Conservation (phyloP, 78 protist species). For the Emiliania huxleyi region DNA sequence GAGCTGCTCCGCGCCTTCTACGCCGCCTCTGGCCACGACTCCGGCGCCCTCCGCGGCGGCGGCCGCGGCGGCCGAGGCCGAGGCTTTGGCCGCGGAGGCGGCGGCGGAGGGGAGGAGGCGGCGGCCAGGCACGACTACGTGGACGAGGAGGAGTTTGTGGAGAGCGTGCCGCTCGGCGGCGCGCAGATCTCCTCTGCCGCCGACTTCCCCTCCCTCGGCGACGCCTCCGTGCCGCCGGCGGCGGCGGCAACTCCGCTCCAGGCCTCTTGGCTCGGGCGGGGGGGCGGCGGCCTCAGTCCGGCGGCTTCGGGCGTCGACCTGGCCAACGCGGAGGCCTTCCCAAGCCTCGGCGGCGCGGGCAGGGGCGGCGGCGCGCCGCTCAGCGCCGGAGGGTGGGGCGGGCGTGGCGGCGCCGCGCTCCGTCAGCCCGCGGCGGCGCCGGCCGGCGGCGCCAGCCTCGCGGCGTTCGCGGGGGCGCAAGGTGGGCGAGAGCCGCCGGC, state of each 20-base stretch:
- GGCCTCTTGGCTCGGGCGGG: not conserved
- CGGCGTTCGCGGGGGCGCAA: too few relatives aligned
- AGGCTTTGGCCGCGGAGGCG: not conserved
- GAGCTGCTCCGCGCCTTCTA: not conserved
- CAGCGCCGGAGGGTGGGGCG: too few relatives aligned
- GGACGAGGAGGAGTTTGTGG: not conserved
- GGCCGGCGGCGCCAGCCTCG: too few relatives aligned
- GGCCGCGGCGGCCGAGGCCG: not conserved
- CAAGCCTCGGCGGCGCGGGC: not conserved
- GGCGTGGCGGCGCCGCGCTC: too few relatives aligned
- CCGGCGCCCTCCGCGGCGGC: too few relatives aligned
- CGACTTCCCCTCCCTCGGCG: constrained; percentile 14
- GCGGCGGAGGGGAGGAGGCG: not conserved
- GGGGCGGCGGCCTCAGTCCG: not conserved
- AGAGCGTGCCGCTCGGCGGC: not conserved
- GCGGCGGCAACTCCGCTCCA: not conserved
- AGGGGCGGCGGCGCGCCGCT: too few relatives aligned
- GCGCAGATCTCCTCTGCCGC: not conserved
- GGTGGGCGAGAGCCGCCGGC: not conserved
- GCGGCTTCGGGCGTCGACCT: not conserved
- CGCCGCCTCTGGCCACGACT: too few relatives aligned
- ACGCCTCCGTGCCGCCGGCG: not conserved
- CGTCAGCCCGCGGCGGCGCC: too few relatives aligned
- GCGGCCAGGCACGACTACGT: not conserved
- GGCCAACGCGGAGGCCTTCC: not conserved